Conservation (phyloP, 1,284 basidiomycete species). For the Kwoniella shivajii region DNA sequence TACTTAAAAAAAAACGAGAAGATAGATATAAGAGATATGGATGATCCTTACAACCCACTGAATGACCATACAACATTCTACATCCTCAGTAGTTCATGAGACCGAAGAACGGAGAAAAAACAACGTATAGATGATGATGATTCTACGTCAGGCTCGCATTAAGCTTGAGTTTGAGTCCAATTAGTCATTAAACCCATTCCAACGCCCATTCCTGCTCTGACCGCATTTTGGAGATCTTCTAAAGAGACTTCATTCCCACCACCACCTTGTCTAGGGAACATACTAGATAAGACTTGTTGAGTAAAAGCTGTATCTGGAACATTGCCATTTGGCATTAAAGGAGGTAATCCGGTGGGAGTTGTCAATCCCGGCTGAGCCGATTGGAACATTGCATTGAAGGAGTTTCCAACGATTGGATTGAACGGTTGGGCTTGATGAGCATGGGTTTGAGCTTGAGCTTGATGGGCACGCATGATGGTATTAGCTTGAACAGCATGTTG, state of each 20-base stretch:
- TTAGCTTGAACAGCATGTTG: constrained; percentile 8
- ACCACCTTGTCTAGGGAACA: constrained; percentile 31
- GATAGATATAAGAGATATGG: too few species aligned
- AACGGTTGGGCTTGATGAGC: constrained; percentile 10
- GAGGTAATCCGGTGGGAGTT: constrained; percentile 1
- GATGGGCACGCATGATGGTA: constrained; percentile 13
- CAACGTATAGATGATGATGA: not conserved
- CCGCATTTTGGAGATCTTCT: constrained; percentile 8
- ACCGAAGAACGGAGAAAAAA: not conserved
- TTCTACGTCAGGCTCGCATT: not conserved
- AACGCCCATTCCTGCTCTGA: constrained; percentile 14
- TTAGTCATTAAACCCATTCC: constrained; percentile 5
- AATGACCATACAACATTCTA: too few species aligned
- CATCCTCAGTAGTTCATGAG: not conserved
- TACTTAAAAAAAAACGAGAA: too few species aligned
- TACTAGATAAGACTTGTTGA: constrained; percentile 29
- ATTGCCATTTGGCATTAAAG: constrained; percentile 8
- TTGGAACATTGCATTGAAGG: constrained; percentile 22
- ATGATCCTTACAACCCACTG: too few species aligned
- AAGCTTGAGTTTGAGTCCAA: constrained; percentile 3
- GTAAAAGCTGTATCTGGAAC: constrained; percentile 23
- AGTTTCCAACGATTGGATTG: constrained; percentile 16
- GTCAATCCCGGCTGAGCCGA: constrained; percentile 8
- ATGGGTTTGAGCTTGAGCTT: constrained; percentile 33
- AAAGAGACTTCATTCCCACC: constrained; percentile 7